phyloP scores from a whole-genome alignment of 2,329 filamentous ascomycete species.

The Colletotrichum destructivum region DNA sequence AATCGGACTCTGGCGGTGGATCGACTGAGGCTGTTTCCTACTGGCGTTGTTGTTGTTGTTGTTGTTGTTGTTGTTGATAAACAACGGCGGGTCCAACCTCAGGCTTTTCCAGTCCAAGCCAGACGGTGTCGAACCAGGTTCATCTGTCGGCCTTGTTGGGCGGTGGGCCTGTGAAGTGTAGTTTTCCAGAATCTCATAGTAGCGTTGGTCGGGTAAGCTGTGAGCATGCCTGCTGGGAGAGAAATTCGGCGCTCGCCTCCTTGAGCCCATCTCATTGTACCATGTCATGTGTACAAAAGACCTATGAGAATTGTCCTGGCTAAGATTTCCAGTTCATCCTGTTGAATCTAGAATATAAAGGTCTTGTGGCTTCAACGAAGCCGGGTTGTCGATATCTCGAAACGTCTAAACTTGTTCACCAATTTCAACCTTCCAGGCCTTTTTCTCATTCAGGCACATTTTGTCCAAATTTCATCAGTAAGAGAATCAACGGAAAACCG shows the following conservation, averaged over 20 bases:
- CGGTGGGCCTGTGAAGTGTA: conserved; percentile 44
- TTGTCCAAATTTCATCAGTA: too few relatives aligned
- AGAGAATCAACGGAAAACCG: too few relatives aligned
- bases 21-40: conserved; percentile 48
- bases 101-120: conserved; percentile 49
- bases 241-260: conserved; percentile 46
- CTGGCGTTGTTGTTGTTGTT: too few relatives aligned
- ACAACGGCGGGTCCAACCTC: conserved; percentile 39
- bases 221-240: conserved; percentile 49
- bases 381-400: too few relatives aligned
- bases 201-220: conserved; percentile 48
- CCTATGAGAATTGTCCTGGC: too few relatives aligned
- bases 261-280: conserved; percentile 52
- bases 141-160: conserved; percentile 41
- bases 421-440: too few relatives aligned
- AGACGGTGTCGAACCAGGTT: conserved; percentile 49
- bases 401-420: too few relatives aligned
- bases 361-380: too few relatives aligned
- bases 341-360: too few relatives aligned
- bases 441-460: too few relatives aligned
- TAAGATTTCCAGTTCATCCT: too few relatives aligned
- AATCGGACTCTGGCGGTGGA: conserved; percentile 48
- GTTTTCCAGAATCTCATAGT: conserved; percentile 52
- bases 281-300: conserved; percentile 45
- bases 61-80: conserved; percentile 57